phyloP scores from a whole-genome alignment of 169 alveolate species.

The Amoebophrya sp. region DNA sequence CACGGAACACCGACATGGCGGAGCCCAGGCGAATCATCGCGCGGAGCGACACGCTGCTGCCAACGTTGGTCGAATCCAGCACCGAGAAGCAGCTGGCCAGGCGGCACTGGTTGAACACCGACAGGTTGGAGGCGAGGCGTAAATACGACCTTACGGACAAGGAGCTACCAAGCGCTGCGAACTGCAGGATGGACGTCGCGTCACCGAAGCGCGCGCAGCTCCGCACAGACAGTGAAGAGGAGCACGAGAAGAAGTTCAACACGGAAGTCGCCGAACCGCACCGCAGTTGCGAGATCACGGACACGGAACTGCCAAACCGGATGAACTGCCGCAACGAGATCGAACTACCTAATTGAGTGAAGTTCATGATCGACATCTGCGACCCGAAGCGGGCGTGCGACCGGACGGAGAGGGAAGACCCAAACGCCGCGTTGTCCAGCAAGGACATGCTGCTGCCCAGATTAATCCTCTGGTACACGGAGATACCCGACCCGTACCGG shows the following conservation, averaged over 20 bases:
- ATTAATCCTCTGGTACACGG: not conserved
- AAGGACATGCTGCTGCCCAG: not conserved
- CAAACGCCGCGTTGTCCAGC: not conserved
- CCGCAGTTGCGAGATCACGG: not conserved
- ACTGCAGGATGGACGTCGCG: not conserved
- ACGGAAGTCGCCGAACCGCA: not conserved
- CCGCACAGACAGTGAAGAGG: not conserved
- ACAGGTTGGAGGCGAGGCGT: not conserved
- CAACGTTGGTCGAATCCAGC: not conserved
- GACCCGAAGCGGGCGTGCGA: not conserved
- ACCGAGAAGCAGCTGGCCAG: conserved; percentile 11
- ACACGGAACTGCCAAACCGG: conserved; percentile 6
- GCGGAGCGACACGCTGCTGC: conserved; percentile 13
- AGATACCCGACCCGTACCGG: not conserved
- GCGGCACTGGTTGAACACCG: not conserved
- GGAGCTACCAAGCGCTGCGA: not conserved
- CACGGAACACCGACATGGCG: not conserved
- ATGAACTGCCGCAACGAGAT: conserved; percentile 9
- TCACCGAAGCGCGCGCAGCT: not conserved
- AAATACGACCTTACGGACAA: not conserved
- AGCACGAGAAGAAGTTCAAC: not conserved
- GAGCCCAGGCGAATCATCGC: conserved; percentile 23
- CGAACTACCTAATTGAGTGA: not conserved
- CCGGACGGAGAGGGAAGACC: not conserved
- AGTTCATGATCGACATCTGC: not conserved